Evolutionary conservation across 2,329 filamentous ascomycete genomes (phyloP), one percentile per base, ranked within the genome.

Genomic region (Xylariaceae sp.): DNA sequence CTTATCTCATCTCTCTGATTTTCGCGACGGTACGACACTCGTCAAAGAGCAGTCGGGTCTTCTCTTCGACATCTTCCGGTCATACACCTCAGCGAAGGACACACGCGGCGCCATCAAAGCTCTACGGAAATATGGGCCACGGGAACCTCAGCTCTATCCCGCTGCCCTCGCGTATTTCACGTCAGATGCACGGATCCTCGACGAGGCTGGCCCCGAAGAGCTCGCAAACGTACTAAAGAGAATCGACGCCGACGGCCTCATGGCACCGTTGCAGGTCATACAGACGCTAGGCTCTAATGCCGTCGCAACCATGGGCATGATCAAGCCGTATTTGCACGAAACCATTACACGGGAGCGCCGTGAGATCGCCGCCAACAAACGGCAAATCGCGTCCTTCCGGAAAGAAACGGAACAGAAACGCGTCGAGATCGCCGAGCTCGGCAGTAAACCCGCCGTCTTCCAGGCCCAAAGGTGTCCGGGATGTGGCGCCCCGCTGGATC

Each of bases 221-320:
- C 82, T 99, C 8, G 90, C 92, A 53, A 80, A 78, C 0, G 88
- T 99, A 1, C 81, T 99, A 9, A 83, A 86, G 63, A 92, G 91
- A 68, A 98, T 99, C 65, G 91, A 97, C 71, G 84, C 89, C 61
- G 92, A 96, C 67, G 89, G 91, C 1, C 84, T 99, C 33, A 95
- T 99, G 91, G 94, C 95, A 0, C 95, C 95, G 0, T 79, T 99
- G 3, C 95, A 99, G 73, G 95, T 99, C 28, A 95, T 99, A 14
- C 94, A 99, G 74, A 95, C 93, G 0, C 83, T 99, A 0, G 79
- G 80, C n/a, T 79, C 83, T 43, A 74, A 79, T 71, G 55, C 76
- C 58, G 91, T 97, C 2, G 94, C 96, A 1, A 98, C 92, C 0
- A 97, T 99, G 91, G 95, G 94, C 47, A 92, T 98, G 83, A 89